A percentile compares a stretch with the other conserved stretches of the same genome.
Evolutionary conservation across 768 basidiomycete genomes (phyloP).

Genomic region (Leccinum sublutescens): DNA sequence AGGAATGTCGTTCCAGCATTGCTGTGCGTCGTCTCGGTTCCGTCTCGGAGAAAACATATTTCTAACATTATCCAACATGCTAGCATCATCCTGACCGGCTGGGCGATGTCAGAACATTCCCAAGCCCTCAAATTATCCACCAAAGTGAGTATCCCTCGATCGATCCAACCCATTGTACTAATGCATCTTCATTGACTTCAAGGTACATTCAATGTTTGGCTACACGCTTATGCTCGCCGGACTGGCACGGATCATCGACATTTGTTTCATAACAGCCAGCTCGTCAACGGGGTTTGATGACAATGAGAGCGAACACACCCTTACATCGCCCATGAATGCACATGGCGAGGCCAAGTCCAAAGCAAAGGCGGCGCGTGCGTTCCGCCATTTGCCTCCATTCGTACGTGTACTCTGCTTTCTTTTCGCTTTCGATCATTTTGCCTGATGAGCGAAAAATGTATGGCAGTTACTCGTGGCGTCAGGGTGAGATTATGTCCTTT

Average conservation of each 20-base stretch:
- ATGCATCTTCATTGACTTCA: not conserved
- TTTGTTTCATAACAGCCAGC: conserved; percentile 66
- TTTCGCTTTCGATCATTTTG: not conserved
- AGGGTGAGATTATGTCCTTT: conserved; percentile 45
- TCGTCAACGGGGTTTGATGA: conserved; percentile 37
- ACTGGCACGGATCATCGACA: conserved; percentile 72
- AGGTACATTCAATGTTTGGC: conserved; percentile 88
- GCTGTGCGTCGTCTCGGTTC: conserved; percentile 51
- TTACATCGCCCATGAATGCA: conserved; percentile 39
- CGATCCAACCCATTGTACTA: not conserved
- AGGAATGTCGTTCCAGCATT: conserved; percentile 79
- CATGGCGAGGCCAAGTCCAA: conserved; percentile 19
- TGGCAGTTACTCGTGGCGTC: conserved; percentile 65
- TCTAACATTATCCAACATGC: not conserved
- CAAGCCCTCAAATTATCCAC: conserved; percentile 86
- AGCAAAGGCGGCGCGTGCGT: conserved; percentile 52
- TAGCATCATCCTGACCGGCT: conserved; percentile 88
- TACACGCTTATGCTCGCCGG: conserved; percentile 84
- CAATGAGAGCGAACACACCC: conserved; percentile 67
- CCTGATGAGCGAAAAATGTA: not conserved
- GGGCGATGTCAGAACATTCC: conserved; percentile 89
- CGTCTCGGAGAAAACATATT: not conserved
- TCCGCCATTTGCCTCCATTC: conserved; percentile 87
- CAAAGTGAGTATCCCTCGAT: conserved; percentile 43
- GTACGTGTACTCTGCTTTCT: conserved; percentile 46